These are phyloP conservation scores for Penicillium argentinense DNA, from an alignment of 495 filamentous ascomycete genomes.

Conservation along the genomic window DNA sequence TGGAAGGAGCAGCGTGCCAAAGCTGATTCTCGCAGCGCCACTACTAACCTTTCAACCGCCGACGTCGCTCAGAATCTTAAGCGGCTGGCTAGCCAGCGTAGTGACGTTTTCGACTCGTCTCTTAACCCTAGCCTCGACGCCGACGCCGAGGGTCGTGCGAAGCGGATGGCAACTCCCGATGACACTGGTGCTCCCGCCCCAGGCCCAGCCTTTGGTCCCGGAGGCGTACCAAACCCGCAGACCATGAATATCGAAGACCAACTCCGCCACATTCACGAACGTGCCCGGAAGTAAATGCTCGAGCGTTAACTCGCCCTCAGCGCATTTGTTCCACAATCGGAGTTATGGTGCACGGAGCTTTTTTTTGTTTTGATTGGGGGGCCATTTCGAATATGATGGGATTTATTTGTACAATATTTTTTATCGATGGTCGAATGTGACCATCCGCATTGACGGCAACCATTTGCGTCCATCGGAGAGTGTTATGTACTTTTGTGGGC, in stretches of 20 bases:
- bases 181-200: slow-evolving; percentile 13
- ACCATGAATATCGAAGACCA: slow-evolving; percentile 52
- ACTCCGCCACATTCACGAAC: slow-evolving; percentile 49
- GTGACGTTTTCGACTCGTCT: slow-evolving; percentile 79
- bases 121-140: slow-evolving; percentile 27
- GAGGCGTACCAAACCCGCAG: slow-evolving; percentile 35
- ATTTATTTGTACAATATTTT: too few relatives aligned
- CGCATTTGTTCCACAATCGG: slow-evolving; percentile 5
- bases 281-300: slow-evolving; percentile 27
- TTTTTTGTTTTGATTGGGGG: slow-evolving; percentile 6
- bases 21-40: slow-evolving; percentile 76
- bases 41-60: slow-evolving; percentile 80
- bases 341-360: slow-evolving; percentile 9
- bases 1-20: slow-evolving; percentile 97
- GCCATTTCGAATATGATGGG: too few relatives aligned
- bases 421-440: too few relatives aligned
- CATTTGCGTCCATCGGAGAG: too few relatives aligned
- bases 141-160: slow-evolving; percentile 75
- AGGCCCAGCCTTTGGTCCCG: slow-evolving; percentile 11
- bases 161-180: slow-evolving; percentile 61
- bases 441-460: too few relatives aligned
- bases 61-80: slow-evolving; percentile 95
- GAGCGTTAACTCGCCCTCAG: not conserved
- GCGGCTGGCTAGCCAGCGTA: slow-evolving; percentile 88
- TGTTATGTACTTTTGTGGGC: too few relatives aligned